Evolutionary conservation across 225 moss, liverwort and hornwort species (phyloP).

Genomic region (Straminergon stramineum): DNA sequence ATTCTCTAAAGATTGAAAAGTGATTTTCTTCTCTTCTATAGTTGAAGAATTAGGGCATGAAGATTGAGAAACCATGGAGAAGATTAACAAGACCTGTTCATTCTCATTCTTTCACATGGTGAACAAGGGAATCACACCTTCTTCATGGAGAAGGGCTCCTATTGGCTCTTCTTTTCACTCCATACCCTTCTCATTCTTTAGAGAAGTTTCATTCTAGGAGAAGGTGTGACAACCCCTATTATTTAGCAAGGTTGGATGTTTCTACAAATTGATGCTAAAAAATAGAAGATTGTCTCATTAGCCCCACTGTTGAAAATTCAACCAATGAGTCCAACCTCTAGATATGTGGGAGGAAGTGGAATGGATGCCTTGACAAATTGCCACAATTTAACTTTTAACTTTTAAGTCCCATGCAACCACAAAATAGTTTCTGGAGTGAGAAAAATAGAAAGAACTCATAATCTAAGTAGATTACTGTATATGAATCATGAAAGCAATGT

Average conservation of each 20-base stretch:
- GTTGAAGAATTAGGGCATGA: too few relatives aligned
- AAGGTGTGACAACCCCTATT: background rate
- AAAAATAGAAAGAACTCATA: background rate
- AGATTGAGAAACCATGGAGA: too few relatives aligned
- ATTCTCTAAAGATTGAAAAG: too few relatives aligned
- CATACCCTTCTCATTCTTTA: background rate
- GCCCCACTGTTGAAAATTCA: background rate
- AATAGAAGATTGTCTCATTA: background rate
- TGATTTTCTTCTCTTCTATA: too few relatives aligned
- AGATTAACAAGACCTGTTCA: too few relatives aligned
- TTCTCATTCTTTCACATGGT: too few relatives aligned
- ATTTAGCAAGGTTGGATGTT: background rate
- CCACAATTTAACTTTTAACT: background rate
- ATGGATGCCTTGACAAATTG: background rate
- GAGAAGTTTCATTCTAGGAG: accelerated
- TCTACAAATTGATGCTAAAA: accelerated
- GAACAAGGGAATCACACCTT: too few relatives aligned
- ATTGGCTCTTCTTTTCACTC: background rate
- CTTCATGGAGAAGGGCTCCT: too few relatives aligned
- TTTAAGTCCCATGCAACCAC: background rate
- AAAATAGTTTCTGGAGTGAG: background rate
- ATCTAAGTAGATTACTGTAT: background rate
- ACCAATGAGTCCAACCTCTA: background rate
- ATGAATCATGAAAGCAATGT: too few relatives aligned
- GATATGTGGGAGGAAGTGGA: background rate